A percentile compares a stretch with the other conserved stretches of the same genome.
These are phyloP conservation scores for Daldinia childiae DNA, from an alignment of 495 filamentous ascomycete species.

Conservation along the genomic window DNA sequence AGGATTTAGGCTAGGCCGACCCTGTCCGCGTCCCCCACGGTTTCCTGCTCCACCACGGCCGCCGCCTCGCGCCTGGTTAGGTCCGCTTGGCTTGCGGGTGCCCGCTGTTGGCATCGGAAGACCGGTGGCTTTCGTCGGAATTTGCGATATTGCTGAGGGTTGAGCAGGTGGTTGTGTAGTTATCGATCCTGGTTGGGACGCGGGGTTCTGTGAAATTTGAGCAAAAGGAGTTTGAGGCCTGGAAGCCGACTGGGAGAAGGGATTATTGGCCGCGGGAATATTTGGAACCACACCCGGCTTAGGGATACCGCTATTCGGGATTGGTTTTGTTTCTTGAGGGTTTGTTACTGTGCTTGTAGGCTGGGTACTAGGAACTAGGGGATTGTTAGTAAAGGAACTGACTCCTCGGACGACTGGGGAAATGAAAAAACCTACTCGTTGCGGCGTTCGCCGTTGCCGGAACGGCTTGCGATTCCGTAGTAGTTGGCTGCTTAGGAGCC, in stretches of 20 bases:
- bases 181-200: constrained; percentile 29
- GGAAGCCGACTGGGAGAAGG: constrained; percentile 38
- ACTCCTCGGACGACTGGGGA: background rate
- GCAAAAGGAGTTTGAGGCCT: background rate
- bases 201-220: constrained; percentile 21
- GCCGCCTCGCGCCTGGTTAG: constrained; percentile 40
- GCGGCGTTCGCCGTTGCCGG: constrained; percentile 44
- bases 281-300: constrained; percentile 34
- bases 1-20: constrained; percentile 59
- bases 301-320: constrained; percentile 38
- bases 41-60: constrained; percentile 43
- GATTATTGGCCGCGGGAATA: constrained; percentile 30
- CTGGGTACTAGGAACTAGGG: constrained; percentile 30
- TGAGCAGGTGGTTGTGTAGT: constrained; percentile 14
- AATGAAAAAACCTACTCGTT: constrained; percentile 42
- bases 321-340: constrained; percentile 37
- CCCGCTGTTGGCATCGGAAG: constrained; percentile 41
- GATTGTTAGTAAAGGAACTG: constrained; percentile 31
- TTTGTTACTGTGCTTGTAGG: constrained; percentile 27
- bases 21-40: constrained; percentile 48
- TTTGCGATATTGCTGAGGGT: constrained; percentile 38
- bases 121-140: constrained; percentile 45
- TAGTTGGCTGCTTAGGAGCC: constrained; percentile 49
- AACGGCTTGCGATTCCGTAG: constrained; percentile 44
- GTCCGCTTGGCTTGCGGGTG: constrained; percentile 41